These are phyloP conservation scores for Betula pendula DNA, from an alignment of 306 rosid species.

Conservation along the genomic window DNA sequence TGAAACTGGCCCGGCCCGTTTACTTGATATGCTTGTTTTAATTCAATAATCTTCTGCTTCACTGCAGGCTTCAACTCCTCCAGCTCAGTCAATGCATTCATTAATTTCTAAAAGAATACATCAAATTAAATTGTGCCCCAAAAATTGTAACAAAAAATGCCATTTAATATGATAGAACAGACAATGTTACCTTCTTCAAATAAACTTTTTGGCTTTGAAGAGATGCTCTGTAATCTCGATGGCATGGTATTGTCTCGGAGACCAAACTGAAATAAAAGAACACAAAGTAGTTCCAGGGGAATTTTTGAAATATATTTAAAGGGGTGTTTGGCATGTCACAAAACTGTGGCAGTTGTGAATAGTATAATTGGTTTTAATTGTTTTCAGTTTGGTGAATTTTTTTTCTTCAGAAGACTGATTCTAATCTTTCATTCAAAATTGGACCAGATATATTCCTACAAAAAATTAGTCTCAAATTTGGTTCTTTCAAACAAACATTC, in stretches of 20 bases:
- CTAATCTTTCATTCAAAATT: background rate
- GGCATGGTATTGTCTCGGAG: constrained; percentile 84
- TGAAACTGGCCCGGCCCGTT: constrained; percentile 44
- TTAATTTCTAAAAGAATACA: constrained; percentile 51
- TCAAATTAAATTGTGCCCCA: constrained; percentile 25
- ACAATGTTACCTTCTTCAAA: constrained; percentile 60
- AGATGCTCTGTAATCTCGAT: constrained; percentile 63
- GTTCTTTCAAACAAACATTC: background rate
- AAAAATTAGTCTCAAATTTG: background rate
- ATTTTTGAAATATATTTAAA: background rate
- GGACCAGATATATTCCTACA: background rate
- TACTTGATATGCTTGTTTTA: constrained; percentile 41
- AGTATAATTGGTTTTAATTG: background rate
- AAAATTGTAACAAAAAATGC: background rate
- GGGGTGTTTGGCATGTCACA: background rate
- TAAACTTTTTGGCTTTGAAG: constrained; percentile 53
- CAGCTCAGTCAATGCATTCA: constrained; percentile 71
- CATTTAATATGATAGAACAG: constrained; percentile 5
- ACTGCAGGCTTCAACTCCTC: constrained; percentile 85
- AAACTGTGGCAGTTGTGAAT: background rate
- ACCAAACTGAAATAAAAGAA: constrained; percentile 63
- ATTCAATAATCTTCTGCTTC: constrained; percentile 68
- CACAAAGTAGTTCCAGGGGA: constrained; percentile 9
- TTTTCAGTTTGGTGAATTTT: background rate
- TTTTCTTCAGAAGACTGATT: background rate